phyloP scores from a whole-genome alignment of 2,329 filamentous ascomycete genomes.

The Colletotrichum sublineola region DNA sequence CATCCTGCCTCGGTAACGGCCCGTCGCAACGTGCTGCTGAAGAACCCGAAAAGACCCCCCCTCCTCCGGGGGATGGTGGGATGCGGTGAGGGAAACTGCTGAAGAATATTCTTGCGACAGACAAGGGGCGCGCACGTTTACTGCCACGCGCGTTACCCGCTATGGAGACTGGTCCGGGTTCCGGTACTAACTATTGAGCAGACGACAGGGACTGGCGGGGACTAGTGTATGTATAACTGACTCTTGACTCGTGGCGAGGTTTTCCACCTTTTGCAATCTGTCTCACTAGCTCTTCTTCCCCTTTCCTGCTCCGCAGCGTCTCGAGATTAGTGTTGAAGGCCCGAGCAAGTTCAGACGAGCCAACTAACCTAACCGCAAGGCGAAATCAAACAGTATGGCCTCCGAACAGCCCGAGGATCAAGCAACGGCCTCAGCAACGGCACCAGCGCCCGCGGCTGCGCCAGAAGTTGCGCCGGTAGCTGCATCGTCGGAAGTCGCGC shows the following conservation, averaged over 20 bases:
- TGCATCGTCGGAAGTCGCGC: neutral
- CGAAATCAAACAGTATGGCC: slow-evolving; percentile 6
- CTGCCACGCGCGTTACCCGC: slow-evolving; percentile 29
- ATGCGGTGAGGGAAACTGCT: slow-evolving; percentile 27
- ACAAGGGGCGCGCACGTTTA: slow-evolving; percentile 2
- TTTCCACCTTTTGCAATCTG: slow-evolving; percentile 17
- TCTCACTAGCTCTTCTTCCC: neutral
- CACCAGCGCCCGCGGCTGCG: neutral
- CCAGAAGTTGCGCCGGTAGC: neutral
- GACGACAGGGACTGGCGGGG: slow-evolving; percentile 30
- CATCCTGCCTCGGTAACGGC: neutral
- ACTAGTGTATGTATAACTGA: neutral
- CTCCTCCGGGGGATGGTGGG: slow-evolving; percentile 13
- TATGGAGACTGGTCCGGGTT: slow-evolving; percentile 11
- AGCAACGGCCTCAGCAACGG: neutral
- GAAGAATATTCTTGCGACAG: neutral
- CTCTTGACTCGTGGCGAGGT: slow-evolving; percentile 23
- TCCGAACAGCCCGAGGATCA: slow-evolving; percentile 23
- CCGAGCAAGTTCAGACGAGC: neutral
- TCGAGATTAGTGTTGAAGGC: neutral
- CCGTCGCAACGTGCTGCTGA: neutral
- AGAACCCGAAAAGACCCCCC: neutral
- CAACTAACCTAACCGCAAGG: neutral
- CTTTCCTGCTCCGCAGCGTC: neutral
- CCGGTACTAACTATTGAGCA: neutral